Base-by-base conservation (phyloP, 371 early-diverging fungal genomes). In the Rhizomucor pusillus region DNA sequence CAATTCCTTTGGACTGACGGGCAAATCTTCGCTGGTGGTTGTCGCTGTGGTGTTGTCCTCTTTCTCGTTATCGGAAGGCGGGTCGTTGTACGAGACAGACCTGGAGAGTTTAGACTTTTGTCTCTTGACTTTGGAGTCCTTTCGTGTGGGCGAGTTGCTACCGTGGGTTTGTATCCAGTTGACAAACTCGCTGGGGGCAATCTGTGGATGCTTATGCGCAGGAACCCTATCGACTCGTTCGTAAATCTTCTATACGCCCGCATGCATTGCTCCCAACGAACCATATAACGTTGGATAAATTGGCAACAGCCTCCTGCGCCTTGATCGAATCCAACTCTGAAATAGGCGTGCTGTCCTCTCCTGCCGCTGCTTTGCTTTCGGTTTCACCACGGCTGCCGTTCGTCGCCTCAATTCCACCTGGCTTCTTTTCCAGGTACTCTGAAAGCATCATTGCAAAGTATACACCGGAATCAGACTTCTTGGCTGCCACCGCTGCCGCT, bases 111-210 rank as follows among this genome's bases (percentile, higher is more conserved):
- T 61, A 57, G 63, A 75, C 64, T 59, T 75, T 67, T 45, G 47
- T 54, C 23, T 72, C 62, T 33, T 67, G 70, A 43, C 67, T 65
- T 58, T 75, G 57, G 52, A 70, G 64, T 57, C 67, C 62, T 41
- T 69, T 65, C 43, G 66, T 52, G 56, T 70, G 59, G 22, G 72
- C 62, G 23, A 69, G 29, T 29, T 29, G 62, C 67, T 71, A 0
- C 64, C 64, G 35, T 59, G 55, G 16, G 43, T 39, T 35, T 59
- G 44, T 23, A 64, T 50, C 64, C 64, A 64, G 12, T 54, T 51
- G 3, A 55, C 54, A 53, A 64, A 64, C 44, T 64, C 64, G 29
- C 64, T 64, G 0, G 64, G 64, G 18, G 64, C 64, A 41, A 64
- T 64, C 24, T 64, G 50, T 18, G 64, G 64, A 37, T 64, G 64